Base-by-base conservation (phyloP, 148 eudicot genomes). In the Cornus suecica region DNA sequence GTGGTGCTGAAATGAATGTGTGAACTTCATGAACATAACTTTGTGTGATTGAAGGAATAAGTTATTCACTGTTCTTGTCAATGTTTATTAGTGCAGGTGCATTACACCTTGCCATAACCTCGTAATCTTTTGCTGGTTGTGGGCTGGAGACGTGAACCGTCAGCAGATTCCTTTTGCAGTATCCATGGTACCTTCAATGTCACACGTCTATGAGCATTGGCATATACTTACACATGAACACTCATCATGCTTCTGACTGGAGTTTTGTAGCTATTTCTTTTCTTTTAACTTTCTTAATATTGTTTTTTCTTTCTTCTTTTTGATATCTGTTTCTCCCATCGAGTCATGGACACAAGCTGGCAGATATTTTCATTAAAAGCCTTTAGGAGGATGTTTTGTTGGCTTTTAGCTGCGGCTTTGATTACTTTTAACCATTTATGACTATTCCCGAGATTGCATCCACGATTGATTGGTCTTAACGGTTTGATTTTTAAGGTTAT, bases 161-260 rank as follows among this genome's bases (percentile, higher is more conserved):
- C 1, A 20, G 42, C 26, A 25, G 26, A 20, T 37, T 62, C 24
- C 15, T 60, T 32, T 18, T 65, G 22, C 56, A 65, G 18, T 13
- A 45, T 30, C 62, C 62, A 74, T 74, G 77, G 70, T 74, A 64
- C 8, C 58, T 65, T 48, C 42, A 65, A 0, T 65, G 10, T 11
- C 26, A 11, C 20, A 2, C 11, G 9, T 41, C 61, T 74, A 5
- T 41, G 28, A 37, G 68, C 32, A 28, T 45, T 13, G 27, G 7
- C 70, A 27, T 45, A 13, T 34, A 8, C 11, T 6, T 22, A 16
- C 16, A 45, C 52, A 45, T 45, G 37, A 16, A 1, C 56, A 58
- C 24, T 3, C 4, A 22, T 5, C 15, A 58, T n/a, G 62, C 23
- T 18, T 58, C 18, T 52, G 58, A 52, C 58, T 14, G 20, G 58